These are phyloP conservation scores for Claviceps digitariae DNA, from an alignment of 2,329 filamentous ascomycete genomes.

Conservation along the genomic window DNA sequence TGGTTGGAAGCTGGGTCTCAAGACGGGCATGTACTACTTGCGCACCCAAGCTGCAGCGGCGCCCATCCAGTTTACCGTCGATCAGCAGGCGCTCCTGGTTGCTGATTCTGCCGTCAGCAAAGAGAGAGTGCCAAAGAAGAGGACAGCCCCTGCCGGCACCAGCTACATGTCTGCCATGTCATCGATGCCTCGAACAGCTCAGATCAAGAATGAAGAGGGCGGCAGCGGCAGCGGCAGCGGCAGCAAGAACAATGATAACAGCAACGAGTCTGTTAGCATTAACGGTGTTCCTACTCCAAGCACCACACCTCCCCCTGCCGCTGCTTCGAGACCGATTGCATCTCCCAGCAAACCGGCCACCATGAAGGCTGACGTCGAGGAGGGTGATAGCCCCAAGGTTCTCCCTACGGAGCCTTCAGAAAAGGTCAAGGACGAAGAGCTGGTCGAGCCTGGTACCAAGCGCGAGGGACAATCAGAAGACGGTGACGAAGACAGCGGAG, in stretches of 20 bases:
- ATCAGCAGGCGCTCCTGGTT: constrained; percentile 86
- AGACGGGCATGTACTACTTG: constrained; percentile 99
- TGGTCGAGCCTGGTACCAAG: constrained; percentile 43
- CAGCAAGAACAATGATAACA: not conserved
- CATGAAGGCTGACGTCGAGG: constrained; percentile 65
- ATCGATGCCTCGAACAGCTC: constrained; percentile 55
- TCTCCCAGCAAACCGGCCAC: constrained; percentile 48
- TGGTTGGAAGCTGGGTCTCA: constrained; percentile 96
- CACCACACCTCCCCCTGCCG: constrained; percentile 44
- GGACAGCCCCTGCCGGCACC: constrained; percentile 40
- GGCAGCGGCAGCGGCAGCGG: not conserved
- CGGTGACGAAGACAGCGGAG: constrained; percentile 53
- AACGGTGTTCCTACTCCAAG: constrained; percentile 58
- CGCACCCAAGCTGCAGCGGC: constrained; percentile 93
- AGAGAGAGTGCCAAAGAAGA: constrained; percentile 54
- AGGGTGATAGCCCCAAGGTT: constrained; percentile 68
- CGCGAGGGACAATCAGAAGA: constrained; percentile 54
- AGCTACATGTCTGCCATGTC: constrained; percentile 44
- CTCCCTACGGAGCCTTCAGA: constrained; percentile 58
- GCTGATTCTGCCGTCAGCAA: constrained; percentile 67
- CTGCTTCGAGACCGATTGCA: constrained; percentile 30
- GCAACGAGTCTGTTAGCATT: constrained; percentile 22
- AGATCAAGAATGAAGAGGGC: constrained; percentile 40
- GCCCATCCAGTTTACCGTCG: constrained; percentile 97
- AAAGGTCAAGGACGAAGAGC: constrained; percentile 49